phyloP scores from a whole-genome alignment of 805 yeast species.

The Kodamaea laetipori region DNA sequence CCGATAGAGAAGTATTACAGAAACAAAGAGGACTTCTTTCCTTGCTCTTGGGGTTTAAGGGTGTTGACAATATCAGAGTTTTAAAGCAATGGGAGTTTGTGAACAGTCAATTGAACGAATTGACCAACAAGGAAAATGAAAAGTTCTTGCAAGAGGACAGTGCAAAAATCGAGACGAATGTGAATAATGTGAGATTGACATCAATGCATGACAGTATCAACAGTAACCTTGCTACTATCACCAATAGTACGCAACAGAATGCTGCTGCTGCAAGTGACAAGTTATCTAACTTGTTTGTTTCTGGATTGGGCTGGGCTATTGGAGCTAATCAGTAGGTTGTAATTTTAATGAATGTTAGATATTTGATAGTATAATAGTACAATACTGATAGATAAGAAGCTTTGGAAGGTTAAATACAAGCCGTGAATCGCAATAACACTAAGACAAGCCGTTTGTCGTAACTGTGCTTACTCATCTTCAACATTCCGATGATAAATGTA shows the following conservation, averaged over 20 bases:
- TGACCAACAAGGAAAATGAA: constrained; percentile 9
- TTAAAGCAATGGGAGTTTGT: constrained; percentile 9
- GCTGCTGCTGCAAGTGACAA: constrained; percentile 46
- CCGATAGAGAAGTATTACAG: constrained; percentile 29
- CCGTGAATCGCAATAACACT: no score
- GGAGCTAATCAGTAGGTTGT: constrained; percentile 50
- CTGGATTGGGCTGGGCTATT: constrained; percentile 66
- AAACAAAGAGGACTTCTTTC: constrained; percentile 52
- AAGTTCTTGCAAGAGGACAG: constrained; percentile 19
- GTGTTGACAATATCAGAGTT: constrained; percentile 28
- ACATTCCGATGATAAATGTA: no score
- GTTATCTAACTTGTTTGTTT: constrained; percentile 50
- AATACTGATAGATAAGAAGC: not conserved
- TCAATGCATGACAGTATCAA: constrained; percentile 8
- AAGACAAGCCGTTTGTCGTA: no score
- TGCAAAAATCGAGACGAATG: constrained; percentile 23
- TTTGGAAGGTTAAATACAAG: no score
- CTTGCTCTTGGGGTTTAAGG: constrained; percentile 50
- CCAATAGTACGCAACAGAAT: constrained; percentile 23
- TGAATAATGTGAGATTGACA: constrained; percentile 21
- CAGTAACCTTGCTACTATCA: constrained; percentile 14
- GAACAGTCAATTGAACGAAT: constrained; percentile 7
- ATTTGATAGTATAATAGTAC: constrained; percentile 3
- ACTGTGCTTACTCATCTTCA: no score
- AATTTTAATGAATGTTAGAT: no score